Base-by-base conservation (phyloP, 768 basidiomycete species). In the Leccinellum rugosiceps region DNA sequence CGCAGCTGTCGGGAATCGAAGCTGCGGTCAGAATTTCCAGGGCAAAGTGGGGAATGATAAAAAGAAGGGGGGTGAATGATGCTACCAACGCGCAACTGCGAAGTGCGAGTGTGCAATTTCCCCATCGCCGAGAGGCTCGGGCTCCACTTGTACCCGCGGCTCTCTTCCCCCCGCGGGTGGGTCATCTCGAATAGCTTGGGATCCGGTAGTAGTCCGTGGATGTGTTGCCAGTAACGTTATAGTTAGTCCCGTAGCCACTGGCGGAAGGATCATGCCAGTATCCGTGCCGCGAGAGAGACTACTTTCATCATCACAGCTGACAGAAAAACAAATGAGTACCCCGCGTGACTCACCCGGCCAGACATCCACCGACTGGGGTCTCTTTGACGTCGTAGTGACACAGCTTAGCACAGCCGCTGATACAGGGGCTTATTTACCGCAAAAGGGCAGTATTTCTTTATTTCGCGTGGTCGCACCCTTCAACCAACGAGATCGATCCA, bases 381-480 rank as follows among this genome's bases (percentile, higher is more conserved):
- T 8, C 17, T 15, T 41, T 41, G 38, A 41, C 38, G 38, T 41
- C 25, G 46, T 47, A 13, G 41, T 21, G 8, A 26, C 46, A 25
- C 25, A 26, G 23, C 14, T 25, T 44, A 3, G 21, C 14, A 44
- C 45, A 14, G 45, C 45, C 25, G 45, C 6, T 31, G 19, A 31
- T 7, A 60, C 52, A 60, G 61, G 61, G 61, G 61, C 3, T 1
- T 51, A 48, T 64, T 56, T 30, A 3, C 58, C 52, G 55, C 55
- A 50, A 60, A 49, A 25, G 45, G 28, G 28, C 6, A 28, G 28
- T 28, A 28, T 5, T 28, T 26, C 26, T 26, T 6, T 26, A 50
- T 54, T 56, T 45, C 52, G 38, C 61, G 55, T 56, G 54, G 8
- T 8, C 21, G 8, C 11, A 25, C 44, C 44, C 19, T 21, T 45